Evolutionary conservation across 495 filamentous ascomycete species (phyloP), one percentile per base, ranked within the genome.

Genomic region (Penicillium desertorum): DNA sequence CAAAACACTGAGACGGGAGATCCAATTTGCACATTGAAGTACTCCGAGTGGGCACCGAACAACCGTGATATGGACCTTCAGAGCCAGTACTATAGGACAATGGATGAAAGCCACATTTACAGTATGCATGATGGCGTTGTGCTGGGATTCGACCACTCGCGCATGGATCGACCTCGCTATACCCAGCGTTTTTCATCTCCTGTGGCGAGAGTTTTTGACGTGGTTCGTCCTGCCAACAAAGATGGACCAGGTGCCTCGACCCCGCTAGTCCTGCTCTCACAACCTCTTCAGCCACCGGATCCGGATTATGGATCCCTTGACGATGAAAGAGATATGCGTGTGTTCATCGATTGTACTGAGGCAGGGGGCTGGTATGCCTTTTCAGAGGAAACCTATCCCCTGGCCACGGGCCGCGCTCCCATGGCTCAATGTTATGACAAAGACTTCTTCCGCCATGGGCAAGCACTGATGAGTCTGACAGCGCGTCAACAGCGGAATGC

Each of bases 21-120:
- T 57, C 84, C 81, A 6, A 88, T 98, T 43, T 96, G 91, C 64
- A 96, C 90, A 0, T 82, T 98, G 57, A 95, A 84, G 59, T 98
- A 94, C 70, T 90, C 90, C 22, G 94, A 98, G 69, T 98, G 94
- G 94, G 87, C 85, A 0, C 89, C 92, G 10, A 98, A 98, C 69
- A 95, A 89, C 47, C 88, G 86, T 43, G 93, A 98, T 65, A 83
- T 82, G 54, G 94, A 98, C 70, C 85, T 98, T 16, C 84, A 88
- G 59, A 84, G 82, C 43, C 91, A 98, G 60, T 92, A 98, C 62
- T 76, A 76, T 22, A 72, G 72, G 4, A 89, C 90, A 10, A 88
- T 91, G 77, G 94, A 98, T 69, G 84, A 88, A 56, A 89, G 87
- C 42, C 96, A 97, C 71, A 85, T 98, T 23, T 91, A 92, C 63